A percentile compares a stretch with the other conserved stretches of the same genome.
These are phyloP conservation scores for Potentilla sterilis DNA, from an alignment of 306 rosid species.

Conservation along the genomic window DNA sequence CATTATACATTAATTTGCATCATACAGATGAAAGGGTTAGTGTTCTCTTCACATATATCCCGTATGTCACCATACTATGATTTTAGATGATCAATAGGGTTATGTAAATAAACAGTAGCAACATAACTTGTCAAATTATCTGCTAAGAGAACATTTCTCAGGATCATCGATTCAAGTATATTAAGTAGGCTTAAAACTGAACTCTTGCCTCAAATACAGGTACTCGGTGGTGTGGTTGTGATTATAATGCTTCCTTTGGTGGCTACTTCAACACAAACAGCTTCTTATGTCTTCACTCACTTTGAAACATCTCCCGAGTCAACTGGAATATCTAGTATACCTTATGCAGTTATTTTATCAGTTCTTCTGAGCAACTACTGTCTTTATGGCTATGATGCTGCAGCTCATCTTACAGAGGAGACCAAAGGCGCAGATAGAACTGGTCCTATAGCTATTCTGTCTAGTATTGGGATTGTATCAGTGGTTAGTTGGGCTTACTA, in stretches of 20 bases:
- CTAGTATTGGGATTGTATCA: constrained; percentile 24
- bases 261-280: constrained; percentile 20
- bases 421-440: constrained; percentile 24
- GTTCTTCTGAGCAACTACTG: constrained; percentile 22
- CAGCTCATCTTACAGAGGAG: constrained; percentile 29
- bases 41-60: too few relatives aligned
- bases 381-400: constrained; percentile 28
- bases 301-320: constrained; percentile 24
- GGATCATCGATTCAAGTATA: not conserved
- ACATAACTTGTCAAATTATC: not conserved
- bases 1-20: not conserved
- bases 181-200: not conserved
- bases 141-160: not conserved
- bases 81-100: not conserved
- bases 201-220: not conserved
- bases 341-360: constrained; percentile 29
- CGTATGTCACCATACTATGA: too few relatives aligned
- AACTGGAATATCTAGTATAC: constrained; percentile 27
- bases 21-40: not conserved
- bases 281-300: constrained; percentile 28
- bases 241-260: constrained; percentile 27
- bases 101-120: not conserved
- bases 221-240: constrained; percentile 25
- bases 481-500: constrained; percentile 27
- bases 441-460: constrained; percentile 26